Base-by-base conservation (phyloP, 2,329 filamentous ascomycete species). In the Colletotrichum eleusines region DNA sequence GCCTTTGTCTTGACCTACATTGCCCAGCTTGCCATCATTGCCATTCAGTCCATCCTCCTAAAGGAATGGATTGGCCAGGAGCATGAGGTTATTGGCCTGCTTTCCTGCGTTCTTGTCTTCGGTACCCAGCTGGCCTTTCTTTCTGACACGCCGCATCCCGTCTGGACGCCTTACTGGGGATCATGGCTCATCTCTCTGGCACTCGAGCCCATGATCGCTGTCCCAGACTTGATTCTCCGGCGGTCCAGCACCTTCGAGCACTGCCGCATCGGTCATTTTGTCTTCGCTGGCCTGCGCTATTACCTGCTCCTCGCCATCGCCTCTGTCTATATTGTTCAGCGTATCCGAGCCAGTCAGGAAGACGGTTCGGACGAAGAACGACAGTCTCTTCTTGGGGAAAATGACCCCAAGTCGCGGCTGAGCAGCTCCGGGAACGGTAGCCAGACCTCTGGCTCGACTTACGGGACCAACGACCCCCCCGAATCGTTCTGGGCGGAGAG, bases 71-170 rank as follows among this genome's bases (percentile, higher is more conserved):
- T 80, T 50, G 79, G 81, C 1, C 81, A 84, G 28, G 84, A 86
- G 62, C 82, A 87, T 74, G 79, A 82, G 48, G 81, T 86, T 72
- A 85, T 93, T 64, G 88, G 89, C 64, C 81, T 87, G 46, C 80
- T 92, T 33, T 87, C 90, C 1, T 91, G 89, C 65, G 83, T 90
- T 55, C 79, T 93, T 35, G 83, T 89, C n/a, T 93, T 91, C 78
- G 86, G 88, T 4, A 84, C 90, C 18, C 84, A 91, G 74, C 81
- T 89, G 69, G 83, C 87, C 50, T 84, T 84, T 26, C 82, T 92
- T 18, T 80, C 83, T 2, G 86, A 88, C 63, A 81, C 82, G 23
- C 77, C 82, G 38, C 82, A 84, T 62, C 83, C 85, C 2, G 83
- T 89, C 12, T 91, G 89, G 84, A 89, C 90, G 74, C 89, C 90